Conservation (phyloP, 768 basidiomycete genomes). For the Amanita rimosa region DNA sequence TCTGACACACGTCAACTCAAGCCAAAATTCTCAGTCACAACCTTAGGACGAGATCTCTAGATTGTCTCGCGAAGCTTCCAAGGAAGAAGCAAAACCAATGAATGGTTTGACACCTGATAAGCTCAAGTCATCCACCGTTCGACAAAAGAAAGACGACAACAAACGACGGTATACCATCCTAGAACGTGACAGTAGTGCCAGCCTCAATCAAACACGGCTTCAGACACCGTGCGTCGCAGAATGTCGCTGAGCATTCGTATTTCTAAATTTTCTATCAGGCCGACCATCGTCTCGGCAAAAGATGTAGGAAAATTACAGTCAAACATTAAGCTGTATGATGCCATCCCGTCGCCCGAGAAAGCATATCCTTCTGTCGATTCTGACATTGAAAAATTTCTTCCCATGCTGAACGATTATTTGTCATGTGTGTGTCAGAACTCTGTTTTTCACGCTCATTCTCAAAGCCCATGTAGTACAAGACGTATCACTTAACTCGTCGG, state of each 20-base stretch:
- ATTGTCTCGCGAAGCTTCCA: conserved; percentile 30
- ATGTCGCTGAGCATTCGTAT: neutral
- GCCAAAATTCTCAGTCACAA: neutral
- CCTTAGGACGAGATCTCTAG: conserved; percentile 48
- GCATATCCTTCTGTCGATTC: conserved; percentile 15
- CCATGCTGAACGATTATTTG: conserved; percentile 68
- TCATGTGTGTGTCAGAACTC: conserved; percentile 40
- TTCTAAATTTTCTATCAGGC: conserved; percentile 11
- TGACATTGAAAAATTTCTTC: conserved; percentile 70
- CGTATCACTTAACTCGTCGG: conserved; percentile 15
- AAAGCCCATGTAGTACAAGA: neutral
- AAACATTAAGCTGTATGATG: conserved; percentile 66
- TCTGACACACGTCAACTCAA: neutral
- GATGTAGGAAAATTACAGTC: conserved; percentile 23
- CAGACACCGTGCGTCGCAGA: neutral
- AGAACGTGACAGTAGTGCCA: conserved; percentile 16
- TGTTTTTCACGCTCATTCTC: conserved; percentile 6
- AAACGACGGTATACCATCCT: conserved; percentile 43
- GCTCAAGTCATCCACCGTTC: conserved; percentile 10
- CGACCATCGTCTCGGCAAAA: conserved; percentile 42
- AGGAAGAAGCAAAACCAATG: conserved; percentile 9
- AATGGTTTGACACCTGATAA: conserved; percentile 9
- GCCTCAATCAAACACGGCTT: neutral
- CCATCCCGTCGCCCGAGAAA: conserved; percentile 34
- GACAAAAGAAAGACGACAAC: conserved; percentile 23